Percentiles rank a stretch among this genome's conserved stretches.
Conservation (phyloP, 768 basidiomycete species). For the Rhodotorula kratochvilovae region DNA sequence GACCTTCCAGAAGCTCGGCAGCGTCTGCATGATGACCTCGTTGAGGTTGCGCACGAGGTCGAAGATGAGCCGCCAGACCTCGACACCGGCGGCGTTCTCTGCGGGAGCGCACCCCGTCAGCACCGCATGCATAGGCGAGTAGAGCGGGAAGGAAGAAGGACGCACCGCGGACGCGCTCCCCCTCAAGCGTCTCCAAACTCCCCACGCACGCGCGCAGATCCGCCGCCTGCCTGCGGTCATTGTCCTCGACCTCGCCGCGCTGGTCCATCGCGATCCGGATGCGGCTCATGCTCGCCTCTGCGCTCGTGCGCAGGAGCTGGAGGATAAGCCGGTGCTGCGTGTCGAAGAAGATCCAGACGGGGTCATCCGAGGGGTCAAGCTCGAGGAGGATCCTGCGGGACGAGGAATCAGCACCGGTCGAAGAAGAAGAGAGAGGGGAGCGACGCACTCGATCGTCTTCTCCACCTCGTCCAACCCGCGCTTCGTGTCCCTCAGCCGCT, state of each 20-base stretch:
- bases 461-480: conserved; percentile 88
- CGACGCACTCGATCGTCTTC: conserved; percentile 83
- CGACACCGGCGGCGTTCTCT: conserved; percentile 65
- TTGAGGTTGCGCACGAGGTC: conserved; percentile 80
- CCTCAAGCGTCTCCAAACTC: conserved; percentile 15
- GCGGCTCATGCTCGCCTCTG: conserved; percentile 20
- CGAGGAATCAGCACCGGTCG: too few relatives aligned
- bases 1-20: conserved; percentile 93
- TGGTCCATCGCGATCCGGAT: conserved; percentile 35
- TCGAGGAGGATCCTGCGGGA: conserved; percentile 73
- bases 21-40: conserved; percentile 71
- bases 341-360: conserved; percentile 93
- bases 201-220: conserved; percentile 28
- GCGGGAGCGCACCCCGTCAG: not conserved
- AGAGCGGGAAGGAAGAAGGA: not conserved
- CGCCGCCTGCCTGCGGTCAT: conserved; percentile 23
- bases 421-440: not conserved
- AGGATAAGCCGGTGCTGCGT: conserved; percentile 83
- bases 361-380: conserved; percentile 77
- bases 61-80: conserved; percentile 74
- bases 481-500: conserved; percentile 72
- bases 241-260: conserved; percentile 16
- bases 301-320: conserved; percentile 46
- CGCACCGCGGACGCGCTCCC: conserved; percentile 34
- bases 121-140: not conserved